Conservation (phyloP, 495 filamentous ascomycete species). For the Lentithecium fluviatile region DNA sequence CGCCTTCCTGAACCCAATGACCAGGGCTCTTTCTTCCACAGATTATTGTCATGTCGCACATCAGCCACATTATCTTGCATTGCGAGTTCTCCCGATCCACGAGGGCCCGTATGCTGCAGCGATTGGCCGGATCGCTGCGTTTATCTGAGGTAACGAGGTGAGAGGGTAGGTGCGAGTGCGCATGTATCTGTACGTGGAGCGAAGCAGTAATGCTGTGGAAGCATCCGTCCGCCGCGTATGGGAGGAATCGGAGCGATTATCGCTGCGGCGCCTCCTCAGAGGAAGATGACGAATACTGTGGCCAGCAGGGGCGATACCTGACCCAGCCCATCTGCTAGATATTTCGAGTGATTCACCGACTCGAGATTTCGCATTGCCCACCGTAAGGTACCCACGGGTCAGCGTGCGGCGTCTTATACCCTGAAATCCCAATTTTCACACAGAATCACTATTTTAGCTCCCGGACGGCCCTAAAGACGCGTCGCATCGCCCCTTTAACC, state of each 20-base stretch:
- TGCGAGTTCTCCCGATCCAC: slow-evolving; percentile 31
- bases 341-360: background rate
- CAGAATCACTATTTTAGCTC: background rate
- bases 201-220: slow-evolving; percentile 4
- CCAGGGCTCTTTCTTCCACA: background rate
- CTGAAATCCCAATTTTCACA: background rate
- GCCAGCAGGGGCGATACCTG: background rate
- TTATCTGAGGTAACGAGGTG: slow-evolving; percentile 7
- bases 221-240: background rate
- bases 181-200: background rate
- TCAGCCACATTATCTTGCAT: slow-evolving; percentile 33
- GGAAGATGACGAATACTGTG: slow-evolving; percentile 1
- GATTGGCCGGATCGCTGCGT: slow-evolving; percentile 13
- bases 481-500: background rate
- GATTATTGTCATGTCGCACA: slow-evolving; percentile 8
- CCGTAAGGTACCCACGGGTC: background rate
- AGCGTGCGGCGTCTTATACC: background rate
- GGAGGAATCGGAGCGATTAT: background rate
- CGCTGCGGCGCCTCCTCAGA: background rate
- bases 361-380: background rate
- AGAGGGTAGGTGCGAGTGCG: background rate
- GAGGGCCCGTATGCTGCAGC: background rate
- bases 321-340: background rate
- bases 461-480: background rate
- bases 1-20: background rate